Conservation (phyloP, 768 basidiomycete species). For the Xanthoconium stramineum region DNA sequence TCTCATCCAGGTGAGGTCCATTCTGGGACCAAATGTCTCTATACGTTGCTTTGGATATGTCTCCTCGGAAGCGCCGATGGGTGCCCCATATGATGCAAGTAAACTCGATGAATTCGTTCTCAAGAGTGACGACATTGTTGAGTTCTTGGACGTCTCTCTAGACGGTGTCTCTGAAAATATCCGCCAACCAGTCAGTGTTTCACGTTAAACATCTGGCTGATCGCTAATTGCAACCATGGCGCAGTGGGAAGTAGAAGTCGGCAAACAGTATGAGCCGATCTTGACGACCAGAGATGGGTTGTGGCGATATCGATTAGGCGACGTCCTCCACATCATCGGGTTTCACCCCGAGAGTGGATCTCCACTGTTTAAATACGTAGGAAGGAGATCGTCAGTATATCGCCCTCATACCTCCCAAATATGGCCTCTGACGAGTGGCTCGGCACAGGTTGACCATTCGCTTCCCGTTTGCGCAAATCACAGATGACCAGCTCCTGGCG, state of each 20-base stretch:
- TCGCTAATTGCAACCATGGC: neutral
- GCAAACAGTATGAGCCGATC: constrained; percentile 18
- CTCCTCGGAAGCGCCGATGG: constrained; percentile 10
- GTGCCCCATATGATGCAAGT: neutral
- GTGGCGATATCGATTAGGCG: constrained; percentile 23
- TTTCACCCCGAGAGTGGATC: constrained; percentile 4
- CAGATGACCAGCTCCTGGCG: constrained; percentile 9
- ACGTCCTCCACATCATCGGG: constrained; percentile 17
- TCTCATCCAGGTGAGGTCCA: constrained; percentile 8
- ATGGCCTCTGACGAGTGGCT: neutral
- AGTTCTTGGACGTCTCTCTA: constrained; percentile 17
- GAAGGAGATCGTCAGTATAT: constrained; percentile 18
- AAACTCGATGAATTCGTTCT: constrained; percentile 12
- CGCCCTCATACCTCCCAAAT: too few species aligned
- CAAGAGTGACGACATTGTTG: constrained; percentile 1
- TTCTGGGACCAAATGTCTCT: constrained; percentile 8
- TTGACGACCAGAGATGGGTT: constrained; percentile 21
- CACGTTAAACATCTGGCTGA: neutral
- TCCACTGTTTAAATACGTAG: constrained; percentile 14
- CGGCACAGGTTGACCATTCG: constrained; percentile 7
- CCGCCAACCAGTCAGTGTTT: constrained; percentile 14
- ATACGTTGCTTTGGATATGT: constrained; percentile 7
- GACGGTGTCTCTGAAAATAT: constrained; percentile 13
- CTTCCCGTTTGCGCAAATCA: constrained; percentile 2
- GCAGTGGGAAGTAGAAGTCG: constrained; percentile 19